A percentile compares a stretch with the other conserved stretches of the same genome.
These are phyloP conservation scores for Coemansia furcata DNA, from an alignment of 192 early-diverging fungal species.

Conservation along the genomic window DNA sequence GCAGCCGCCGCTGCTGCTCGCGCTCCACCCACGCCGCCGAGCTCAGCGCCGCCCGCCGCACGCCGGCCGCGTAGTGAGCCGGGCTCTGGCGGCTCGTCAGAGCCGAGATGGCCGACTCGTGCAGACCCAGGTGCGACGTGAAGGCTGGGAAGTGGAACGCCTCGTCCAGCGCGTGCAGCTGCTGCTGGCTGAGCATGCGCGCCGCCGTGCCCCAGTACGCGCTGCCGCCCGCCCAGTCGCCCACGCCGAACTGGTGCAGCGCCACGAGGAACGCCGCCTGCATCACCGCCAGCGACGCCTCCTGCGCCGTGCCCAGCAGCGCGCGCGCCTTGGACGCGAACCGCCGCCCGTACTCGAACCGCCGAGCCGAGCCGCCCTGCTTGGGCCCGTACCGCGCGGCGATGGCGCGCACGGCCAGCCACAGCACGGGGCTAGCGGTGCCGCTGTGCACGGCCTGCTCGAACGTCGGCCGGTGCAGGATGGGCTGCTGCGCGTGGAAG, in stretches of 20 bases:
- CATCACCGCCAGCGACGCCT: constrained; percentile 35
- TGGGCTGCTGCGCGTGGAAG: constrained; percentile 52
- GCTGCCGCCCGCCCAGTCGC: constrained; percentile 49
- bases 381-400: constrained; percentile 42
- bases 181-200: constrained; percentile 53
- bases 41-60: constrained; percentile 45
- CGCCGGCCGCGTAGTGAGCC: constrained; percentile 42
- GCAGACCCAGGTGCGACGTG: constrained; percentile 53
- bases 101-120: constrained; percentile 47
- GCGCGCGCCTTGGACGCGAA: constrained; percentile 34
- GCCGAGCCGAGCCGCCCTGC: constrained; percentile 4
- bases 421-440: constrained; percentile 35
- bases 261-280: constrained; percentile 50
- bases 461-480: constrained; percentile 50
- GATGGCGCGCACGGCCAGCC: constrained; percentile 50
- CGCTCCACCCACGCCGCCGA: constrained; percentile 44
- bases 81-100: constrained; percentile 48
- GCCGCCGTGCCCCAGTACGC: constrained; percentile 53
- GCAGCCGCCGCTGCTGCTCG: constrained; percentile 51
- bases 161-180: constrained; percentile 53
- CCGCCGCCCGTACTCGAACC: constrained; percentile 33
- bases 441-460: constrained; percentile 36
- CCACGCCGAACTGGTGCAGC: constrained; percentile 47
- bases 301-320: constrained; percentile 24
- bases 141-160: constrained; percentile 52